A percentile compares a stretch with the other conserved stretches of the same genome.
These are phyloP conservation scores for Sordaria brevicollis DNA, from an alignment of 495 filamentous ascomycete genomes.

Conservation along the genomic window DNA sequence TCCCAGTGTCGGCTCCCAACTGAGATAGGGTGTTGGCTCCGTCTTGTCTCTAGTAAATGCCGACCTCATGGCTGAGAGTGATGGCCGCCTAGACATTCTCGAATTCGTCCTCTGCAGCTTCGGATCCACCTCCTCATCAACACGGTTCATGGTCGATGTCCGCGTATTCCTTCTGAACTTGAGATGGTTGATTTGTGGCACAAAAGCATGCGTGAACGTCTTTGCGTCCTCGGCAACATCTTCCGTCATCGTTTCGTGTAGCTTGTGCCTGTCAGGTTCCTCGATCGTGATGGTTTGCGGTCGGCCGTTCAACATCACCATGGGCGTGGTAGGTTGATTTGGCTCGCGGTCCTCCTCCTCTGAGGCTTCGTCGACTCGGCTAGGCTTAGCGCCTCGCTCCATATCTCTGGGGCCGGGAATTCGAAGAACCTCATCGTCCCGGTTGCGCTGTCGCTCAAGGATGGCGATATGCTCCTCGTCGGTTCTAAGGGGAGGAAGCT, in stretches of 20 bases:
- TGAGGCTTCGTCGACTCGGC: slow-evolving; percentile 36
- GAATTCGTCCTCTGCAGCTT: slow-evolving; percentile 2
- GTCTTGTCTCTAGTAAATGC: slow-evolving; percentile 36
- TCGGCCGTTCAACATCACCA: slow-evolving; percentile 19
- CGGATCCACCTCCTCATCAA: slow-evolving; percentile 3
- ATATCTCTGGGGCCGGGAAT: slow-evolving; percentile 84
- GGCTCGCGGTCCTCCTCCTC: slow-evolving; percentile 12
- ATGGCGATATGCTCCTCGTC: slow-evolving; percentile 79
- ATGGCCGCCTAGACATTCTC: slow-evolving; percentile 16
- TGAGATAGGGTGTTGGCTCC: slow-evolving; percentile 70
- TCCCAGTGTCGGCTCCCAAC: slow-evolving; percentile 84
- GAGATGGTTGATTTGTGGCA: slow-evolving; percentile 11
- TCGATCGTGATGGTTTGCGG: slow-evolving; percentile 54
- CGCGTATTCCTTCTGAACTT: slow-evolving; percentile 20
- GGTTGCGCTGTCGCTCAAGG: slow-evolving; percentile 70
- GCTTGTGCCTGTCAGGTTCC: slow-evolving; percentile 39
- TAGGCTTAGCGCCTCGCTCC: slow-evolving; percentile 64
- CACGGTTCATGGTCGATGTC: slow-evolving; percentile 7
- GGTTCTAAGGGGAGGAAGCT: slow-evolving; percentile 42
- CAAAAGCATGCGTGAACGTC: slow-evolving; percentile 20
- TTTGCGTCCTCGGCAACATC: slow-evolving; percentile 25
- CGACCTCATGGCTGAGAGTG: slow-evolving; percentile 19
- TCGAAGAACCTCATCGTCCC: slow-evolving; percentile 59
- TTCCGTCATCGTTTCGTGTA: slow-evolving; percentile 17
- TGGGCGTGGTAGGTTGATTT: not conserved